Evolutionary conservation across 768 basidiomycete species (phyloP).

Genomic region (Hortiboletus flavorubellus): DNA sequence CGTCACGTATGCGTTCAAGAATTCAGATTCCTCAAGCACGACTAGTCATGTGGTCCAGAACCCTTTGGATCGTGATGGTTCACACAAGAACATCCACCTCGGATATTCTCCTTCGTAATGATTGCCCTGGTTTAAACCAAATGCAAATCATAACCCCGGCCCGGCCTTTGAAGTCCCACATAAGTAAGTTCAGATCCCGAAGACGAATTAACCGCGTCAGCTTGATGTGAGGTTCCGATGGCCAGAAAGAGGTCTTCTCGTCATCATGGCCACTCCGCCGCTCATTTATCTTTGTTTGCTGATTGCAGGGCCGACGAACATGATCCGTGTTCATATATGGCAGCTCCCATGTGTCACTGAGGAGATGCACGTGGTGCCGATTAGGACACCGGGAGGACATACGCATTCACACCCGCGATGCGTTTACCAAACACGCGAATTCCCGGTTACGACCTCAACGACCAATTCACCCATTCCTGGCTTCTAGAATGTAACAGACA

Average conservation of each 20-base stretch:
- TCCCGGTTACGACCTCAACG: neutral
- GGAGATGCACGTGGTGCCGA: conserved; percentile 7
- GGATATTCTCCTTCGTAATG: neutral
- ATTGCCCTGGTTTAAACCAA: neutral
- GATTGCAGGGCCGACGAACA: conserved; percentile 1
- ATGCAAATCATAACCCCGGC: neutral
- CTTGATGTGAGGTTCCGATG: neutral
- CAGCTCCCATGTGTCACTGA: neutral
- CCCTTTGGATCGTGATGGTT: neutral
- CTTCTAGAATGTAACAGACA: conserved; percentile 9
- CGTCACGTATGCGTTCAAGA: neutral
- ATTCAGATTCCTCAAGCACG: neutral
- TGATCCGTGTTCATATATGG: conserved; percentile 9
- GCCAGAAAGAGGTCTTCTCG: neutral
- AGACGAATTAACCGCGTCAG: neutral
- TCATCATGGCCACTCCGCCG: neutral
- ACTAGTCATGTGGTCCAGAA: neutral
- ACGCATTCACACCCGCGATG: conserved; percentile 6
- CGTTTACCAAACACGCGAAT: conserved; percentile 3
- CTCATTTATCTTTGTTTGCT: neutral
- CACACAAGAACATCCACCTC: neutral
- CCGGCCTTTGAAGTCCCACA: neutral
- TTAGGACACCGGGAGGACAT: neutral
- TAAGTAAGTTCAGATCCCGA: neutral
- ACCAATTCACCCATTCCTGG: neutral